phyloP scores from a whole-genome alignment of 805 yeast genomes.

The Yamadazyma nakazawae region DNA sequence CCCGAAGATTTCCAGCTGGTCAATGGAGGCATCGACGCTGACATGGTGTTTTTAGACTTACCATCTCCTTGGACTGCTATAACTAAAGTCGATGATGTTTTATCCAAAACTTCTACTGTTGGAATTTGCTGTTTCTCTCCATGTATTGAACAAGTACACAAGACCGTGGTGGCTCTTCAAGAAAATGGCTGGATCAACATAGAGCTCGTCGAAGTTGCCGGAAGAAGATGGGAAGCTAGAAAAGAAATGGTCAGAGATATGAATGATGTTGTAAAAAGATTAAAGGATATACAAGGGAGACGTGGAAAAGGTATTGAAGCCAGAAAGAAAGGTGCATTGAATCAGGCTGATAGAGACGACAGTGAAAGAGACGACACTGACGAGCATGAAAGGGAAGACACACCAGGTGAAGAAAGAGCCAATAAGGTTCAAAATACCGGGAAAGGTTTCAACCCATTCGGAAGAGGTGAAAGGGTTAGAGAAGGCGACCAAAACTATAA shows the following conservation, averaged over 20 bases:
- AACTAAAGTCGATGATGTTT: constrained; percentile 61
- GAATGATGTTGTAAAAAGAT: constrained; percentile 71
- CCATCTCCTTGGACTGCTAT: constrained; percentile 98
- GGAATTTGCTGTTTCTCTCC: constrained; percentile 95
- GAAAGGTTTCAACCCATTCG: constrained; percentile 84
- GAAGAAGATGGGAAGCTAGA: constrained; percentile 84
- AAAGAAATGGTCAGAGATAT: constrained; percentile 81
- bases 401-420: constrained; percentile 13
- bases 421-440: constrained; percentile 37
- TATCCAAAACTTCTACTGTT: constrained; percentile 50
- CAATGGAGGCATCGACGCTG: constrained; percentile 49
- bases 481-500: constrained; percentile 82
- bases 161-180: constrained; percentile 74
- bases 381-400: neutral
- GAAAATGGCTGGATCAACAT: constrained; percentile 77
- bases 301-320: constrained; percentile 60
- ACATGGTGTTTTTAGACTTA: constrained; percentile 80
- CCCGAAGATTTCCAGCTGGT: constrained; percentile 20
- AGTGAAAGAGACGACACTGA: constrained; percentile 19
- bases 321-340: constrained; percentile 27
- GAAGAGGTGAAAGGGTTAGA: constrained; percentile 76
- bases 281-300: constrained; percentile 75
- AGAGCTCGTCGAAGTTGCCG: constrained; percentile 89
- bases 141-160: constrained; percentile 93
- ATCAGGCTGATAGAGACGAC: constrained; percentile 11